Percentiles rank a stretch among this genome's conserved stretches.
phyloP scores from a whole-genome alignment of 257 asterid species.

The Scutellaria baicalensis region DNA sequence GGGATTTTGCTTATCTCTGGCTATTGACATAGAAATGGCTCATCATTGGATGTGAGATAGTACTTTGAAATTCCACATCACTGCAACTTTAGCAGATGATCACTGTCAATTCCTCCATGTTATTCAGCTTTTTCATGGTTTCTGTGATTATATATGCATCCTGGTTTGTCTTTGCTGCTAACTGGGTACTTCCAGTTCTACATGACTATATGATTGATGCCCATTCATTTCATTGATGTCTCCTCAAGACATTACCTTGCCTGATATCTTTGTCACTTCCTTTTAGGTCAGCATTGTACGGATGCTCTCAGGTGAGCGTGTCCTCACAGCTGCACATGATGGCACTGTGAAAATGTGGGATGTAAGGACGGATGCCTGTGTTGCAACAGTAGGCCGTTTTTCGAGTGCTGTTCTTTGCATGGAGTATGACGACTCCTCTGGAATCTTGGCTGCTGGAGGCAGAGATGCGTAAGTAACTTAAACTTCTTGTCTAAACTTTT shows the following conservation, averaged over 20 bases:
- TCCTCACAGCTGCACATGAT: conserved; percentile 93
- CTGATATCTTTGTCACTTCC: conserved; percentile 17
- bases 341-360: conserved; percentile 99
- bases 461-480: conserved; percentile 68
- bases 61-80: neutral
- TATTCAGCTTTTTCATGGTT: neutral
- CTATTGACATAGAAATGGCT: neutral
- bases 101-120: neutral
- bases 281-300: conserved; percentile 82
- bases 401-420: conserved; percentile 91
- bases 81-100: neutral
- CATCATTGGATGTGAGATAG: neutral
- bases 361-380: conserved; percentile 96
- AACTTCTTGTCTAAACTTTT: neutral
- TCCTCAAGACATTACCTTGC: neutral
- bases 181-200: neutral
- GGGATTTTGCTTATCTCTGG: neutral
- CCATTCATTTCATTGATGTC: neutral
- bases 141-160: neutral
- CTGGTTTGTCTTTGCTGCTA: neutral
- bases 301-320: conserved; percentile 97
- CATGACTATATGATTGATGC: neutral
- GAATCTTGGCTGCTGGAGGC: conserved; percentile 92
- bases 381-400: conserved; percentile 95
- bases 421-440: conserved; percentile 88